Percentiles rank a stretch among this genome's conserved stretches.
phyloP scores from a whole-genome alignment of 2,329 filamentous ascomycete genomes.

The Onygenales sp. region DNA sequence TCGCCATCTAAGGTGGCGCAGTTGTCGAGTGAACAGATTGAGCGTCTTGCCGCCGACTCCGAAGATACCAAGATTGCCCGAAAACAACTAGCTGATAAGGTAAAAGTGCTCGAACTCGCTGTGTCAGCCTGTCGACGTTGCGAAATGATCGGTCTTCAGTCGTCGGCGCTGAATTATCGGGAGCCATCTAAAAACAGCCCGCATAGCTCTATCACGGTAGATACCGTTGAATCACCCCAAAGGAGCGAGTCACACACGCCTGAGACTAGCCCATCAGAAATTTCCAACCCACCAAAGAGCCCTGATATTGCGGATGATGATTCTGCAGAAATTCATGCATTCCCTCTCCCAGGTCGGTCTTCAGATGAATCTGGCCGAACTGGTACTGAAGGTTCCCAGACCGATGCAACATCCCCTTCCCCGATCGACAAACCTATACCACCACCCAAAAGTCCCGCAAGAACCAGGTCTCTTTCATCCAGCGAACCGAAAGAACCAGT shows the following conservation, averaged over 20 bases:
- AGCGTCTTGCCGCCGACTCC: conserved; percentile 17
- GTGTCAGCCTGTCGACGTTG: conserved; percentile 11
- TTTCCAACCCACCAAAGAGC: background rate
- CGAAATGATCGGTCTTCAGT: conserved; percentile 11
- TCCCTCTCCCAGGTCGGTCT: background rate
- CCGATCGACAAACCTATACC: background rate
- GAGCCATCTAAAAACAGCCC: conserved; percentile 4
- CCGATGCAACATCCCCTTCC: background rate
- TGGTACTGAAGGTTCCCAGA: background rate
- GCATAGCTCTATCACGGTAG: background rate
- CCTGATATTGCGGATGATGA: background rate
- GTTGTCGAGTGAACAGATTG: conserved; percentile 21
- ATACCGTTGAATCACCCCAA: conserved; percentile 4
- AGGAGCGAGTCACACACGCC: background rate
- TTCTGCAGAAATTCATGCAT: background rate
- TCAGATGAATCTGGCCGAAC: conserved; percentile 1
- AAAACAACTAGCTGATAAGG: conserved; percentile 5
- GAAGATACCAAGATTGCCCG: conserved; percentile 10
- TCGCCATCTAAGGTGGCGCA: conserved; percentile 21
- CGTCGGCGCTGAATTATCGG: conserved; percentile 8
- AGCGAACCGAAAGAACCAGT: background rate
- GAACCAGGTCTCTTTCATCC: background rate
- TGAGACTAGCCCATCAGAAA: conserved; percentile 1
- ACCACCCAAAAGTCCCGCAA: conserved; percentile 1
- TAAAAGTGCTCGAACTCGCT: conserved; percentile 11